Base-by-base conservation (phyloP, 2,329 filamentous ascomycete genomes). In the Hypoxylon sp. region DNA sequence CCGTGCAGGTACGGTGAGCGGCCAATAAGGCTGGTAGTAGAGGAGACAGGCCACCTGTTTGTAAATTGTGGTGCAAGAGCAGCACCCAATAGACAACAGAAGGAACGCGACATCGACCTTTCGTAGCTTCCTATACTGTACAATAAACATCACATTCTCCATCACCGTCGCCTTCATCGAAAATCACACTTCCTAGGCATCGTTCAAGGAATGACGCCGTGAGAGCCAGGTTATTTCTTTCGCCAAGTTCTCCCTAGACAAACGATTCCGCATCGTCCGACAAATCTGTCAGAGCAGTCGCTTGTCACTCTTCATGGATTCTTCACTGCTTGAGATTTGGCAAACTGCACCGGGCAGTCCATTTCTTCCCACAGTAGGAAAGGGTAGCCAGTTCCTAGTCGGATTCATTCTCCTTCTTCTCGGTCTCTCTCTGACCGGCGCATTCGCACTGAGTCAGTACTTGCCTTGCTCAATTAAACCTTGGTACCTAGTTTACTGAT, bases 301-400 rank as follows among this genome's bases (percentile, higher is more conserved):
- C 54, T 48, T 26, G 11, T 65, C 56, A 52, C 70, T 70, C 75
- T 84, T 83, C 83, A 92, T 92, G 89, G 90, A 91, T 87, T 87
- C 89, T 76, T 93, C 92, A 85, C 84, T 97, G 80, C 89, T 91
- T 81, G 89, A 96, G 80, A 87, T 97, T 83, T 98, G 95, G 95
- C 91, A 96, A 86, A 92, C 93, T 85, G 92, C 94, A 83, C 88
- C 92, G 80, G 88, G 89, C 85, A 92, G 89, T 83, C 93, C 93
- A 68, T 98, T 96, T 83, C 81, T 89, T 73, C 93, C 95, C 67
- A 78, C 88, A 61, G 82, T 98, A 74, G 86, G 87, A 78, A 98
- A 98, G 83, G 87, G 89, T 76, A 89, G 83, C 77, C 96, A 98
- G 73, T 96, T 97, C 83, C 81, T 87, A 71, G 83, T 97, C 70